phyloP scores from a whole-genome alignment of 2,329 filamentous ascomycete genomes.

The Arthrobotrys entomopaga region DNA sequence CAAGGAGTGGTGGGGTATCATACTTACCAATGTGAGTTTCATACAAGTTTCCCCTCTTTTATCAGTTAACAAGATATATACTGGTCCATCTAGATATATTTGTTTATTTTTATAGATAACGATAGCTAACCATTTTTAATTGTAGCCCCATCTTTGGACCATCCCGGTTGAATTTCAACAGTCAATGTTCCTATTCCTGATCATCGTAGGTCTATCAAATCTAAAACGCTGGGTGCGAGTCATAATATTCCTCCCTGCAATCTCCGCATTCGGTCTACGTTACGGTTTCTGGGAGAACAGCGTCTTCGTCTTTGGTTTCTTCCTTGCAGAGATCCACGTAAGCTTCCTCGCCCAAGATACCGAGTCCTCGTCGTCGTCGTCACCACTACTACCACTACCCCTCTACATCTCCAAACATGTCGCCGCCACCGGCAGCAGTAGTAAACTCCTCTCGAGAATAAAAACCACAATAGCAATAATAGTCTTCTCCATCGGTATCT shows the following conservation, averaged over 20 bases:
- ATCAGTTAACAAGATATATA: no score
- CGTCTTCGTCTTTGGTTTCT: conserved; percentile 6
- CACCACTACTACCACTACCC: background rate
- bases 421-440: no score
- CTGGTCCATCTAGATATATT: no score
- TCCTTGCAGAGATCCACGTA: conserved; percentile 1
- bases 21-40: no score
- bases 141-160: conserved; percentile 8
- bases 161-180: conserved; percentile 7
- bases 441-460: background rate
- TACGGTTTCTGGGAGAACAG: background rate
- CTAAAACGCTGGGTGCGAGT: conserved; percentile 13
- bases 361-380: no score
- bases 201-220: background rate
- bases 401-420: background rate
- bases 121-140: no score
- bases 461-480: background rate
- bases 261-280: background rate
- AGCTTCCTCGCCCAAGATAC: background rate
- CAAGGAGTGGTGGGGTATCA: no score
- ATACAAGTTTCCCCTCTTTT: no score
- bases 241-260: background rate
- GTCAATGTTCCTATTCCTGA: conserved; percentile 2
- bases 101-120: no score
- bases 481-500: background rate